These are phyloP conservation scores for Ceratobasidium sp. DNA, from an alignment of 1,284 basidiomycete species.

Conservation along the genomic window DNA sequence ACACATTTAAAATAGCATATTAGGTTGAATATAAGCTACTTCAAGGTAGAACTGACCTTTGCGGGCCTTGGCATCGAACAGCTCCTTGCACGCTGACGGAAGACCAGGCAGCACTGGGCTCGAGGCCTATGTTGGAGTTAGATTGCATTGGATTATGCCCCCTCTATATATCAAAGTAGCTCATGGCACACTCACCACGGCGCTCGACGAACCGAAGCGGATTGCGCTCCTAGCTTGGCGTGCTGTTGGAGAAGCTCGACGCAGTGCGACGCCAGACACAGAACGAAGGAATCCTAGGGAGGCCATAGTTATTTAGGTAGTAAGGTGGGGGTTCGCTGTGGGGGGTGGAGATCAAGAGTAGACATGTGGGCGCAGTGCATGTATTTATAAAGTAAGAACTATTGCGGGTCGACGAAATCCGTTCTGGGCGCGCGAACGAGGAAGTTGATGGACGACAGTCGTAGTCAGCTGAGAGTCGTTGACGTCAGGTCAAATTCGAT, in stretches of 20 bases:
- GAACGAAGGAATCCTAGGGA: not conserved
- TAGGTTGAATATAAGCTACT: no score
- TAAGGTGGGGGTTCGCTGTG: not conserved
- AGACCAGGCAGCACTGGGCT: slow-evolving; percentile 34
- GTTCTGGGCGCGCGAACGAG: not conserved
- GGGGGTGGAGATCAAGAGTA: not conserved
- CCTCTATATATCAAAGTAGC: not conserved
- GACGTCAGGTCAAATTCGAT: no score
- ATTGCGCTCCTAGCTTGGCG: not conserved
- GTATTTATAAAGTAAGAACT: slow-evolving; percentile 9
- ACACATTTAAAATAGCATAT: not conserved
- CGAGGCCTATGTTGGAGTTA: slow-evolving; percentile 6
- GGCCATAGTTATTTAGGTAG: not conserved
- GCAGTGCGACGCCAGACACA: not conserved
- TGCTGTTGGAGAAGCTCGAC: not conserved
- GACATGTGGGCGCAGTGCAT: not conserved
- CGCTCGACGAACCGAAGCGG: slow-evolving; percentile 25
- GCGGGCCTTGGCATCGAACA: slow-evolving; percentile 36
- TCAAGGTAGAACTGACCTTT: slow-evolving; percentile 1
- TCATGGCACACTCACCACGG: slow-evolving; percentile 7
- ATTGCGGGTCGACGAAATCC: slow-evolving; percentile 21
- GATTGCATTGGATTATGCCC: not conserved
- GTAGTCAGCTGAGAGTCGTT: no score
- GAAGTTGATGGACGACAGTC: not conserved
- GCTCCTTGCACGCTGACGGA: slow-evolving; percentile 31